Evolutionary conservation across 1,284 basidiomycete species (phyloP), one percentile per base, ranked within the genome.

Genomic region (Trametes sp.): DNA sequence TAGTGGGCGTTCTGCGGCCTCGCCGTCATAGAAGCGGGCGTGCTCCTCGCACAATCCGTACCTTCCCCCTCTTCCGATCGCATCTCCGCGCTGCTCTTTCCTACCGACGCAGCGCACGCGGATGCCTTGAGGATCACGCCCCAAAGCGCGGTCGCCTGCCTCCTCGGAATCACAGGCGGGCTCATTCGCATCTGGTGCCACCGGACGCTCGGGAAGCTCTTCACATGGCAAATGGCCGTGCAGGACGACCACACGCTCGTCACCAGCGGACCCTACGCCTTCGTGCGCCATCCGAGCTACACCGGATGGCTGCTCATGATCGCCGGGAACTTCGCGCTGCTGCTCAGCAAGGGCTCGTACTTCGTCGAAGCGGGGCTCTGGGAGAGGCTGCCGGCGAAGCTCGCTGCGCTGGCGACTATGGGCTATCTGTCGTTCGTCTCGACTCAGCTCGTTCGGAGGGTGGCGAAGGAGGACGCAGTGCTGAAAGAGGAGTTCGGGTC

Each of bases 151-250:
- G 11, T 31, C 10, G 62, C 52, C 0, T 49, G 45, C 16, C 19
- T 56, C 2, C 26, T 61, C 48, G 54, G 19, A 29, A 41, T 41
- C 38, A n/a, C 38, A 19, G 38, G 38, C 16, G 38, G 38, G 16
- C 3, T 61, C 19, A 26, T 60, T 28, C 65, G 65, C 14, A 24
- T 66, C 4, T 54, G 33, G 36, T 63, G 65, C 38, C 51, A 60
- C 31, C 57, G 62, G 14, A 38, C 44, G 26, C 50, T 66, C 9
- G 65, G 62, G 2, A 49, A 33, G 9, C 41, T 54, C 36, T 66
- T 66, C 58, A 66, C 65, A 19, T 66, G 52, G 54, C 44, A 63
- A 28, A 46, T 66, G 33, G 53, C 65, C 31, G 48, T 66, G 16
- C 57, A 51, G 28, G 42, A 52, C 33, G 51, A 57, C 28, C 65